Conservation (phyloP, 2,329 filamentous ascomycete species). For the Colletotrichum camelliae region DNA sequence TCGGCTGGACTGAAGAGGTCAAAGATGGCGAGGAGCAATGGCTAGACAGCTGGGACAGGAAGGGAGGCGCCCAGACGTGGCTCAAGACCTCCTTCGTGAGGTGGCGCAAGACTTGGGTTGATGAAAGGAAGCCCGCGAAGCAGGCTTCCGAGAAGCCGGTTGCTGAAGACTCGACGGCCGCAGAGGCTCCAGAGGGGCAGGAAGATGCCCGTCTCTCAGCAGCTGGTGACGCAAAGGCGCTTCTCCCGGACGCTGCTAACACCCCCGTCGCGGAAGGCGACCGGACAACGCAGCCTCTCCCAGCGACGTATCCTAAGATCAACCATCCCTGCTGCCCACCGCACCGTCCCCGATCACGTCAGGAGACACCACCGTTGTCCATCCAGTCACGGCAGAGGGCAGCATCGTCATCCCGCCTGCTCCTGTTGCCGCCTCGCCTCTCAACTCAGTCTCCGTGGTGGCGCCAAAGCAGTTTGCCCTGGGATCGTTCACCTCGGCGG, state of each 20-base stretch:
- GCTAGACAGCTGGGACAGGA: not conserved
- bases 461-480: not conserved
- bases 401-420: not conserved
- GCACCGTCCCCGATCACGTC: too few species aligned
- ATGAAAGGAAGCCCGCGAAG: not conserved
- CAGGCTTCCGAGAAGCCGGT: not conserved
- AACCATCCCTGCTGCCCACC: not conserved
- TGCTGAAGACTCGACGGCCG: not conserved
- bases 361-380: not conserved
- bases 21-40: not conserved
- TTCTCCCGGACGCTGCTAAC: not conserved
- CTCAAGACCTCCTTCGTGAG: not conserved
- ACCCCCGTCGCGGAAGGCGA: too few species aligned
- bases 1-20: not conserved
- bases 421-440: not conserved
- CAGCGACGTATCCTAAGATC: not conserved
- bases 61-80: not conserved
- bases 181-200: not conserved
- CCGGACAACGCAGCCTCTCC: not conserved
- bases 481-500: not conserved
- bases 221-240: not conserved
- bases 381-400: not conserved
- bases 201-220: not conserved
- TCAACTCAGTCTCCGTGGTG: not conserved
- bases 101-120: not conserved